Base-by-base conservation (phyloP, 2,329 filamentous ascomycete species). In the Pseudogymnoascus sp. region DNA sequence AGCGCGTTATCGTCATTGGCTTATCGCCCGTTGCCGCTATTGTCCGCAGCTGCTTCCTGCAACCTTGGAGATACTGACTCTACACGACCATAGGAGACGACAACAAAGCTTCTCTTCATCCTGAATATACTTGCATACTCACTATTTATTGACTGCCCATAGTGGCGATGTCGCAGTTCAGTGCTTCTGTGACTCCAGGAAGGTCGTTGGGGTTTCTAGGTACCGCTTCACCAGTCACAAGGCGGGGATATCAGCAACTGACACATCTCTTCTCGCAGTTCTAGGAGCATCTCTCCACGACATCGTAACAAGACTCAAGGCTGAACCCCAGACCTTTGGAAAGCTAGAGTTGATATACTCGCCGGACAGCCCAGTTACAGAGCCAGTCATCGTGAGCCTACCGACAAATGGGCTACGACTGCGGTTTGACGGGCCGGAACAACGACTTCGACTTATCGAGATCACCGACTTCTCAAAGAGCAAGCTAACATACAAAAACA, bases 271-370 rank as follows among this genome's bases (percentile, higher is more conserved):
- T 59, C 33, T 39, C 37, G 25, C 71, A 96, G 92, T 87, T 58
- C 86, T 99, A 62, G 94, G 94, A 61, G 89, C 91, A 65, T 96
- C 92, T 2, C 83, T 99, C 36, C 92, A 97, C 75, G 91, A 96
- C 71, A 83, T 95, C 69, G 77, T 97, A 63, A 92, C 89, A 28
- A 87, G 90, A 60, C 81, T 97, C 70, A 97, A 97, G 73, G 87
- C 90, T 60, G 90, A 96, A 72, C 90, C 91, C 8, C 86, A 89
- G 67, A 81, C 82, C 5, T 97, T 93, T 75, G 89, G 90, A 3
- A 87, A 87, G 68, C 86, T 97, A 72, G 87, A 97, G 68, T 78
- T 97, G 35, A 81, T 86, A 47, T 95, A 94, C 75, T 91, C 91
- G 28, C 81, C 86, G n/a, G 78, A 83, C 14, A 78, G 85, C 11